A percentile compares a stretch with the other conserved stretches of the same genome.
Evolutionary conservation across 2,329 filamentous ascomycete genomes (phyloP).

Genomic region (Cladosporium sp.): DNA sequence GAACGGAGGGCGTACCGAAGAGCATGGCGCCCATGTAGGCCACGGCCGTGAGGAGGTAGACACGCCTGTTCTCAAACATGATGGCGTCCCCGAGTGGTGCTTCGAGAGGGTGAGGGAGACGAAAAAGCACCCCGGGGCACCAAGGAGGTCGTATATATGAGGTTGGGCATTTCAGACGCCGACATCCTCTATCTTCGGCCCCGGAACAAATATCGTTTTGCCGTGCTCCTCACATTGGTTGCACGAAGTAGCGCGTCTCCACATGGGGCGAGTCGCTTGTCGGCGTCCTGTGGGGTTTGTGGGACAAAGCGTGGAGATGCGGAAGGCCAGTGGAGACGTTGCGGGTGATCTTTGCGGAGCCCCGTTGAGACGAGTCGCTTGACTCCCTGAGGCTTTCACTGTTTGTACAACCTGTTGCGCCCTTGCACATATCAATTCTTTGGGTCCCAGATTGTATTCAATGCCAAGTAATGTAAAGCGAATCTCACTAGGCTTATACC

Average conservation of each 20-base stretch:
- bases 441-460: background rate
- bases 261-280: background rate
- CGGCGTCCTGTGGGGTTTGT: background rate
- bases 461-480: background rate
- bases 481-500: too few relatives aligned
- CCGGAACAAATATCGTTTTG: too few relatives aligned
- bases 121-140: too few relatives aligned
- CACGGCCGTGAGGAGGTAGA: constrained; percentile 39
- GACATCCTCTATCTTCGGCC: too few relatives aligned
- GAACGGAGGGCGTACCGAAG: constrained; percentile 30
- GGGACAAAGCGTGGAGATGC: constrained; percentile 3
- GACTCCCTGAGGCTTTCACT: background rate
- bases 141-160: background rate
- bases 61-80: constrained; percentile 38
- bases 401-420: background rate
- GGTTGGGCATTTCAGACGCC: too few relatives aligned
- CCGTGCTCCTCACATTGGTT: background rate
- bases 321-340: background rate
- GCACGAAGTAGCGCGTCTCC: background rate
- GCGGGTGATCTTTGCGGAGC: background rate
- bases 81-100: constrained; percentile 3
- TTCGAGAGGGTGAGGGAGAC: too few relatives aligned
- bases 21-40: constrained; percentile 40
- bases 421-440: background rate
- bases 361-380: background rate